Percentiles rank a stretch among this genome's conserved stretches.
Conservation (phyloP, 768 basidiomycete species). For the Obba rivulosa region DNA sequence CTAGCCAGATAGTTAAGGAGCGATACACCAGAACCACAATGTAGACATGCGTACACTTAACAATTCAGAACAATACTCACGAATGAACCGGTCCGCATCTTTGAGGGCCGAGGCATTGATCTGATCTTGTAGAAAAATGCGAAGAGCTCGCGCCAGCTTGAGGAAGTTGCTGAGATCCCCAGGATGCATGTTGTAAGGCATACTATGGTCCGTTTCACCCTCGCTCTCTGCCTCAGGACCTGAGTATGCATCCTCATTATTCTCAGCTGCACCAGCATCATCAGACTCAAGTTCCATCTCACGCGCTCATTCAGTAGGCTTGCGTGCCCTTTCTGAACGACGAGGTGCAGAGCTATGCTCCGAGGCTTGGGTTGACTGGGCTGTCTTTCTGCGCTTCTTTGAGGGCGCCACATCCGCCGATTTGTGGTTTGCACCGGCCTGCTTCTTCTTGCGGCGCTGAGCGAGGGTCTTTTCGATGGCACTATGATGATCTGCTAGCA, state of each 20-base stretch:
- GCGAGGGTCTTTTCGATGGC: no score
- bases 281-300: conserved; percentile 4
- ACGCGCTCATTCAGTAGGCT: neutral
- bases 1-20: conserved; percentile 12
- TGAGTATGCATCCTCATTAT: neutral
- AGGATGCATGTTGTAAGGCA: neutral
- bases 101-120: neutral
- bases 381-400: no score
- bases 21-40: no score
- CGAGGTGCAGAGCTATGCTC: neutral
- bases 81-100: conserved; percentile 13
- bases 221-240: no score
- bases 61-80: conserved; percentile 19
- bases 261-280: neutral
- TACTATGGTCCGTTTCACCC: no score
- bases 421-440: no score
- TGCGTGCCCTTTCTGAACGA: neutral
- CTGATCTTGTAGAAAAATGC: conserved; percentile 9
- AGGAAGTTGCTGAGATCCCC: conserved; percentile 4
- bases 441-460: no score
- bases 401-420: no score
- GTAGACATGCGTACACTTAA: conserved; percentile 13
- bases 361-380: no score
- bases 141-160: conserved; percentile 6
- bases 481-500: no score